Percentiles rank a stretch among this genome's conserved stretches.
phyloP scores from a whole-genome alignment of 306 rosid genomes.

The Nissolia schottii region DNA sequence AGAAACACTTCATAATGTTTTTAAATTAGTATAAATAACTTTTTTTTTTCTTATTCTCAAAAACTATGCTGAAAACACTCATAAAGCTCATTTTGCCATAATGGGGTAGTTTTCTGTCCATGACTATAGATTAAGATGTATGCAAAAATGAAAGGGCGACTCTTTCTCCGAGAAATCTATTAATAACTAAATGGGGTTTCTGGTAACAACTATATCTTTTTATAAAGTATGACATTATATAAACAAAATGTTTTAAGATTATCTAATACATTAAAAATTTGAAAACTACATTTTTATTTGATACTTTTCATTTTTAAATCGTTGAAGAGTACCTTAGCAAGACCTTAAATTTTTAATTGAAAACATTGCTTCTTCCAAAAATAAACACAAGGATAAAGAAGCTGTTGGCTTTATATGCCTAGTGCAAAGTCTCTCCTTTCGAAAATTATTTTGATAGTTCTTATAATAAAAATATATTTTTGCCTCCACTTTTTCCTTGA shows the following conservation, averaged over 20 bases:
- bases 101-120: slow-evolving; percentile 25
- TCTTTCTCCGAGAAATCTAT: slow-evolving; percentile 12
- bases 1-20: no score
- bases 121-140: slow-evolving; percentile 7
- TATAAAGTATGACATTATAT: no score
- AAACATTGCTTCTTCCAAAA: slow-evolving; percentile 20
- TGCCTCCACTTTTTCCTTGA: slow-evolving; percentile 1
- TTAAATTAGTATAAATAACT: no score
- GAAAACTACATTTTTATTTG: no score
- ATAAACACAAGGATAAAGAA: not conserved
- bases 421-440: slow-evolving; percentile 18
- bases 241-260: no score
- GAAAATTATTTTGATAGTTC: not conserved
- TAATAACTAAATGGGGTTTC: no score
- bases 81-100: slow-evolving; percentile 19
- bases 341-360: not conserved
- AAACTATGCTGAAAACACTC: slow-evolving; percentile 7
- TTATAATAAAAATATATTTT: not conserved
- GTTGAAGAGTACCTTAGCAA: not conserved
- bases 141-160: not conserved
- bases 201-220: no score
- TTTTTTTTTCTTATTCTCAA: no score
- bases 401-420: slow-evolving; percentile 18
- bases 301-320: not conserved
- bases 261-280: no score